A percentile compares a stretch with the other conserved stretches of the same genome.
Conservation (phyloP, 2,329 filamentous ascomycete species). For the Fusarium falciforme region DNA sequence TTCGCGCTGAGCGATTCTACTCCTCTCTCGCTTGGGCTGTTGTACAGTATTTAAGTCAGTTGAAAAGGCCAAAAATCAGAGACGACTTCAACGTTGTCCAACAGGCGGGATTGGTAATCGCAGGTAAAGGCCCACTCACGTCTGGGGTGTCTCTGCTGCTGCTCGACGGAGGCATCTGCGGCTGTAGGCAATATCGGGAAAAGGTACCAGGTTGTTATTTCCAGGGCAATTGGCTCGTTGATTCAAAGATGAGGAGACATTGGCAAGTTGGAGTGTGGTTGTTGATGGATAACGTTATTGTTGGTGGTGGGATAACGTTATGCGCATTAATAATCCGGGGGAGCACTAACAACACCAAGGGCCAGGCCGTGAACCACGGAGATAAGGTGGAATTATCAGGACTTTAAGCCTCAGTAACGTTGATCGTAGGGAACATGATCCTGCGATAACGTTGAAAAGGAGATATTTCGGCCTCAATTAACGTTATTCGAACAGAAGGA, state of each 20-base stretch:
- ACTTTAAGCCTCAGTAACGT: constrained; percentile 7
- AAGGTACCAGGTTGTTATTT: background rate
- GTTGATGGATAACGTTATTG: constrained; percentile 24
- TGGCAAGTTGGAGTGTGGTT: background rate
- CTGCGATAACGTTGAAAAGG: background rate
- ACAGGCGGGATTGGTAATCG: constrained; percentile 25
- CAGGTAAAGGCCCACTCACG: constrained; percentile 22
- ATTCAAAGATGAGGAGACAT: background rate
- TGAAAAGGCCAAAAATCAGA: background rate
- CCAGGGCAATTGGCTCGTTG: background rate
- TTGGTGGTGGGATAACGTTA: constrained; percentile 21
- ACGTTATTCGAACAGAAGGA: background rate
- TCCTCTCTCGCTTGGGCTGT: constrained; percentile 42
- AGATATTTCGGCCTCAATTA: background rate
- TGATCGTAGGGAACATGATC: background rate
- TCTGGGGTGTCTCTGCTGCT: constrained; percentile 16
- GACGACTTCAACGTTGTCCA: background rate
- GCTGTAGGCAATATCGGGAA: background rate
- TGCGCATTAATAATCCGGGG: constrained; percentile 7
- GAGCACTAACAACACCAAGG: background rate
- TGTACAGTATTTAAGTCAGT: background rate
- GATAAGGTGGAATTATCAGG: background rate
- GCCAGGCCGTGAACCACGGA: background rate
- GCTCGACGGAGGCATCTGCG: constrained; percentile 29
- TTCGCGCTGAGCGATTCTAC: constrained; percentile 41